Percentiles rank a stretch among this genome's conserved stretches.
Evolutionary conservation across 306 rosid species (phyloP).

Genomic region (Ormosia emarginata): DNA sequence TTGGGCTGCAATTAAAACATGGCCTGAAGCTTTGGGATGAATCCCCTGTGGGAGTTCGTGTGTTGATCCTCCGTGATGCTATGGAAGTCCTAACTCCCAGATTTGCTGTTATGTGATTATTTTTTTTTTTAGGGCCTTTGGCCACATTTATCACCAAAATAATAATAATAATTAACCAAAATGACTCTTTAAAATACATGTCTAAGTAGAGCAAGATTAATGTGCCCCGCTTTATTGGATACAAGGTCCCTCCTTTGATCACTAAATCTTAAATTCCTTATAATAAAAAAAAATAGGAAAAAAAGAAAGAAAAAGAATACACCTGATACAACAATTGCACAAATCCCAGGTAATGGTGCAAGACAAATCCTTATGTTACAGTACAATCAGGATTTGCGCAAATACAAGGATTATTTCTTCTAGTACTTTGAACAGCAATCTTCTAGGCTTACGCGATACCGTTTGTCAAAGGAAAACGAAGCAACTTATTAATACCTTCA

Average conservation of each 20-base stretch:
- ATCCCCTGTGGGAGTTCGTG: too few relatives aligned
- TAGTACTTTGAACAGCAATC: not conserved
- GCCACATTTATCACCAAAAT: too few relatives aligned
- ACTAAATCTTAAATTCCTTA: not conserved
- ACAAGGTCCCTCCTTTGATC: not conserved
- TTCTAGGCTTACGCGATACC: not conserved
- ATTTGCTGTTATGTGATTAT: too few relatives aligned
- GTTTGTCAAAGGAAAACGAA: slow-evolving; percentile 9
- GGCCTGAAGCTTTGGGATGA: too few relatives aligned
- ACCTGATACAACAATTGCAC: slow-evolving; percentile 25
- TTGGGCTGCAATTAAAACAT: too few relatives aligned
- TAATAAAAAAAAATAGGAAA: not conserved
- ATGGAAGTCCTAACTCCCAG: too few relatives aligned
- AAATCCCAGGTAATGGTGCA: not conserved
- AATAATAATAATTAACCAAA: not conserved
- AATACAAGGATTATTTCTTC: slow-evolving; percentile 9
- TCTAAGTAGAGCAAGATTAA: not conserved
- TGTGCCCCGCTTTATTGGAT: not conserved
- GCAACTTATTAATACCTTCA: slow-evolving; percentile 11
- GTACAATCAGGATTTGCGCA: slow-evolving; percentile 24
- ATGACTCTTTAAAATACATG: not conserved
- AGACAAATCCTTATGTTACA: slow-evolving; percentile 11
- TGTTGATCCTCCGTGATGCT: too few relatives aligned
- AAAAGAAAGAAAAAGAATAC: not conserved
- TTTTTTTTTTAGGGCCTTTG: too few relatives aligned